phyloP scores from a whole-genome alignment of 768 basidiomycete species.

The Russula earlei region DNA sequence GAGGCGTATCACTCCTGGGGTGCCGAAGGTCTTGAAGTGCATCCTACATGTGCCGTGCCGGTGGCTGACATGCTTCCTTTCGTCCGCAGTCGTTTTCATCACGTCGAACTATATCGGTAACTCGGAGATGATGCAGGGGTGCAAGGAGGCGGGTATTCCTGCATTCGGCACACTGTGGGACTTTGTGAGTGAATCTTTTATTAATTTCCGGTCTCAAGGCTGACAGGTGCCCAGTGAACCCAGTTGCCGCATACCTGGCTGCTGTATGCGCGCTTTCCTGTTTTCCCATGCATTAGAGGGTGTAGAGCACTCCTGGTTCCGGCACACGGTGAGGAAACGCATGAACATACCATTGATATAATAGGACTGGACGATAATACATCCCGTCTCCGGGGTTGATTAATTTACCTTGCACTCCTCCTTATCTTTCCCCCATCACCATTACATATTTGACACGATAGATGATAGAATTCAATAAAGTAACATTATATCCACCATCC shows the following conservation, averaged over 20 bases:
- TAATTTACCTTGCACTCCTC: too few relatives aligned
- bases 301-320: background rate
- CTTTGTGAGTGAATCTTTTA: conserved; percentile 7
- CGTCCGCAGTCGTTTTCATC: conserved; percentile 35
- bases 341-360: too few relatives aligned
- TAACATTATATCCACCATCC: too few relatives aligned
- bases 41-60: too few relatives aligned
- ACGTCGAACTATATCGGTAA: conserved; percentile 35
- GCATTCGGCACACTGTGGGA: conserved; percentile 29
- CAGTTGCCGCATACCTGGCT: background rate
- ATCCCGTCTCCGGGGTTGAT: too few relatives aligned
- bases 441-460: too few relatives aligned
- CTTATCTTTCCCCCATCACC: too few relatives aligned
- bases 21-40: conserved; percentile 25
- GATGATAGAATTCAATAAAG: too few relatives aligned
- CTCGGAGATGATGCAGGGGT: conserved; percentile 35
- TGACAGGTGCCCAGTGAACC: conserved; percentile 6
- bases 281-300: background rate
- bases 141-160: conserved; percentile 30
- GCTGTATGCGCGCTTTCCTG: background rate
- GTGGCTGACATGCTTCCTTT: background rate
- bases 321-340: background rate
- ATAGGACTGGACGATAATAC: too few relatives aligned
- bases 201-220: background rate
- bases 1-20: conserved; percentile 30